Base-by-base conservation (phyloP, 2,329 filamentous ascomycete species). In the Paecilomyces niveus region DNA sequence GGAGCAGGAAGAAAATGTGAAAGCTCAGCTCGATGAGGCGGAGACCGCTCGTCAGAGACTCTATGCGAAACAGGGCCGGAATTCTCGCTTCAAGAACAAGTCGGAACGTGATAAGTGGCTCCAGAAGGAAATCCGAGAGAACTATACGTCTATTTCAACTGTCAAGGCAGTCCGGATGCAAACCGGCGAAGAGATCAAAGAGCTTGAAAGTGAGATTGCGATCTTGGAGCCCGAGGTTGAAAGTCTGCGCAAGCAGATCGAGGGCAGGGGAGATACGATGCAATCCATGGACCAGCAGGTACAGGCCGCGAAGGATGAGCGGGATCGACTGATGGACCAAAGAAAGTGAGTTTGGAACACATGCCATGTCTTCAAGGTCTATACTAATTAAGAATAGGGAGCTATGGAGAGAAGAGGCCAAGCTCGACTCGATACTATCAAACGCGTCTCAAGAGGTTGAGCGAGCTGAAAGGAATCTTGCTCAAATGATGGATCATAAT, bases 61-160 rank as follows among this genome's bases (percentile, higher is more conserved):
- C 7, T 90, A 96, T 69, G 90, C 89, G 55, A 99, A 99, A 73
- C 93, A 99, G 75, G 91, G 89, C 51, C 88, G 93, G 53, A 92
- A 89, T 64, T 88, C 89, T 18, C 89, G 91, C 62, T 99, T 96
- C 74, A 89, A 83, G 69, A 95, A 86, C 72, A 96, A 96, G 78
- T 83, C 85, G 8, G 91, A 97, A 70, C 87, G 95, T 51, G 93
- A 99, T 72, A 83, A 85, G 35, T 97, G 85, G 81, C 79, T 99
- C 54, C 85, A 85, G 61, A 83, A 85, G 61, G 89, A 97, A 74
- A 90, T 97, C 58, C 81, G 89, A 52, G 89, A 95, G 35, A 84
- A 92, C 57, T 89, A 91, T 64, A 79, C 85, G 35, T 89, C 89
- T 4, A 80, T 96, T 31, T 88, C 87, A 35, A 87, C 85, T 15